phyloP scores from a whole-genome alignment of 305 asterid species.

The Euphrasia arctica region DNA sequence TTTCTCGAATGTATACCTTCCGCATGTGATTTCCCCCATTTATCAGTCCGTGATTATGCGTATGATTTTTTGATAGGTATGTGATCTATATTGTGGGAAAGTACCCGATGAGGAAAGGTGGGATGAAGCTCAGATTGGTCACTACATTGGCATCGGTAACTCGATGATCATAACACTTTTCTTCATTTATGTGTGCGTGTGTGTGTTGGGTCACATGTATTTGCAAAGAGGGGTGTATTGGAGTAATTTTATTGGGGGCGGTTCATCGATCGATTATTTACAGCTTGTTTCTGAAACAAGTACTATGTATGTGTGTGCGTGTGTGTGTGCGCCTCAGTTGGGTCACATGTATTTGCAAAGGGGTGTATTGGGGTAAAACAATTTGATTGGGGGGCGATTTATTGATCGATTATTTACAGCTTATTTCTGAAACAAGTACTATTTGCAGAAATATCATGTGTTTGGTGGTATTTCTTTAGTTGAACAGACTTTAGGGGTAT shows the following conservation, averaged over 20 bases:
- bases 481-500: not conserved
- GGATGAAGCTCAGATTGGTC: constrained; percentile 97
- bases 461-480: not conserved
- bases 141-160: constrained; percentile 88
- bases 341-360: not conserved
- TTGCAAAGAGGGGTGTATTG: not conserved
- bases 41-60: not conserved
- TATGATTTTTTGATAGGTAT: constrained; percentile 46
- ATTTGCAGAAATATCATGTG: not conserved
- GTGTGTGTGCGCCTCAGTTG: not conserved
- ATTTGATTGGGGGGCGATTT: not conserved
- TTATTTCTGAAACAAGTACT: not conserved
- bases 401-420: not conserved
- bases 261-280: not conserved
- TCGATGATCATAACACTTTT: not conserved
- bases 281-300: not conserved
- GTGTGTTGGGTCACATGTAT: not conserved
- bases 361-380: not conserved
- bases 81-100: constrained; percentile 82
- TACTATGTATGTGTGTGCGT: not conserved
- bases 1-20: not conserved
- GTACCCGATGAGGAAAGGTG: constrained; percentile 78
- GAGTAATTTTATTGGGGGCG: not conserved
- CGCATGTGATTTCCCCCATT: not conserved
- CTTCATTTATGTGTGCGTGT: not conserved